phyloP scores from a whole-genome alignment of 1,284 basidiomycete genomes.

The Coriolopsis trogii region DNA sequence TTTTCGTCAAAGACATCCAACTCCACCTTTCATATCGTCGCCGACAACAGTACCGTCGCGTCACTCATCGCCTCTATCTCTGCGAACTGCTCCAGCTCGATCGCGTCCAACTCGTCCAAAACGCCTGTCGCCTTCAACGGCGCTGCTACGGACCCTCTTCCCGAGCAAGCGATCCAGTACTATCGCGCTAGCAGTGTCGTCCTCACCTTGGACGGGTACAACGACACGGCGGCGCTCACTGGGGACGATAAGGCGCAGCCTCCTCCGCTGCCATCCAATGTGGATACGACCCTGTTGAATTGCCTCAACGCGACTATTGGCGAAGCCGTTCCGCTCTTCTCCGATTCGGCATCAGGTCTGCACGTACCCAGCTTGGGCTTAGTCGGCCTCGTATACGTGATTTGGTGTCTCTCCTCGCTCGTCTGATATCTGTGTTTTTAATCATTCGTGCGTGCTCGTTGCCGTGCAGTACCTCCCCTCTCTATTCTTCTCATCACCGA shows the following conservation, averaged over 20 bases:
- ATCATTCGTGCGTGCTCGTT: no score
- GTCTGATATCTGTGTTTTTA: no score
- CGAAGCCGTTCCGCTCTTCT: slow-evolving; percentile 44
- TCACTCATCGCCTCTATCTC: slow-evolving; percentile 51
- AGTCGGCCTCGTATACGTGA: background rate
- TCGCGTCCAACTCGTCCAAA: slow-evolving; percentile 30
- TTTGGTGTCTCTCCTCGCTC: background rate
- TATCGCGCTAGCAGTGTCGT: slow-evolving; percentile 60
- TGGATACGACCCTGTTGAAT: slow-evolving; percentile 49
- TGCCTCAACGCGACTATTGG: slow-evolving; percentile 59
- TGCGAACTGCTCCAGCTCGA: slow-evolving; percentile 20
- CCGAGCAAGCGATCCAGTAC: slow-evolving; percentile 59
- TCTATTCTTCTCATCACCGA: no score
- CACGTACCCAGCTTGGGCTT: background rate
- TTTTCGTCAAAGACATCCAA: slow-evolving; percentile 50
- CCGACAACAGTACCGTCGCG: slow-evolving; percentile 58
- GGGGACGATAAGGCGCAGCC: slow-evolving; percentile 45
- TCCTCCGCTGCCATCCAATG: slow-evolving; percentile 48
- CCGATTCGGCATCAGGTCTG: slow-evolving; percentile 24
- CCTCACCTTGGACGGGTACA: slow-evolving; percentile 65
- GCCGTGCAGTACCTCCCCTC: no score
- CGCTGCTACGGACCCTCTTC: slow-evolving; percentile 39
- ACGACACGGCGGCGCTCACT: slow-evolving; percentile 53
- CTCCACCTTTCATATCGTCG: slow-evolving; percentile 56
- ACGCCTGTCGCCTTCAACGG: slow-evolving; percentile 37